Base-by-base conservation (phyloP, 305 asterid species). In the Salvia sclarea region DNA sequence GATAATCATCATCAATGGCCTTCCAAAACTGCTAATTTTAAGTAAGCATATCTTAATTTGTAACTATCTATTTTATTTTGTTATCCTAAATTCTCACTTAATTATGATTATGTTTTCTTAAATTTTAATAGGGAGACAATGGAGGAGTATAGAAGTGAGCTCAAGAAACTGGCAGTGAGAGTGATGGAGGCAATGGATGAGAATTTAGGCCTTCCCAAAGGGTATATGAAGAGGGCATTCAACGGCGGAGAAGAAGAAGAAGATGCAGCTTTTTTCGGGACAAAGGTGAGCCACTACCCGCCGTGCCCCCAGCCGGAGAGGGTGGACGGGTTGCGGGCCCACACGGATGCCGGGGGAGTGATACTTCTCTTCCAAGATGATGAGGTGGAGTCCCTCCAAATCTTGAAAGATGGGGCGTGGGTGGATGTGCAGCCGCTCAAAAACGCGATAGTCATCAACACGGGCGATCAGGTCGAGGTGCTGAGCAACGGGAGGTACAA, bases 261-360 rank as follows among this genome's bases (percentile, higher is more conserved):
- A 10, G 43, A 73, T 11, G 76, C 71, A 1, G 97, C 93, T 71
- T 88, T 92, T 21, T 92, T 90, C 22, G 98, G 98, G 18, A 92
- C 98, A 0, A 92, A 92, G 72, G 97, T 92, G 47, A 88, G 98
- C 80, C 98, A 90, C 74, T 92, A 92, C 57, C 98, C 97, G 0
- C 98, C 97, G 0, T 92, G 97, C 66, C 91, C 96, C 1, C 70
- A 60, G 49, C 96, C 98, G 0, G 90, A 90, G 13, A 88, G 50
- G 74, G 88, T 82, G 7, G 80, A 72, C 13, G 98, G 96, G 35
- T 89, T 92, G 2, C 78, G 98, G 21, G 97, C 98, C 56, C 98
- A 92, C 88, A 92, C 97, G 0, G 98, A 92, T 53, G 98, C 98
- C 0, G 98, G 98, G 3, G 98, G 98, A 1, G 82, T 92, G 16